Conservation (phyloP, 345 rosid genomes). For the Anastatica hierochuntica region DNA sequence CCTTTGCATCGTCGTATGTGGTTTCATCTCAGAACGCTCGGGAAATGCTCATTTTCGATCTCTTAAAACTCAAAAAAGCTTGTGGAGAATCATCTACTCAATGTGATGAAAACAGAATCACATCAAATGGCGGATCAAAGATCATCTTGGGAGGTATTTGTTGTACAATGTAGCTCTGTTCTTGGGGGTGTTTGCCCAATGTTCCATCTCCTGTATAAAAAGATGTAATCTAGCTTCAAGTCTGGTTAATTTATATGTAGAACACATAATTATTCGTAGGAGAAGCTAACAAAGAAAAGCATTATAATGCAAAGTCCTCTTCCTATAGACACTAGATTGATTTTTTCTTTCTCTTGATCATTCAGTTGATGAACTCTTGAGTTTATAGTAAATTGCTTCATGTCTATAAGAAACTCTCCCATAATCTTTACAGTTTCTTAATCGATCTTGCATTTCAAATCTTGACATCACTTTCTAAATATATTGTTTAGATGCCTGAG, state of each 20-base stretch:
- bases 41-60: conserved; percentile 1
- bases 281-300: not conserved
- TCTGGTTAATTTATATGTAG: too few relatives aligned
- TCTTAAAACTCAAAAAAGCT: conserved; percentile 13
- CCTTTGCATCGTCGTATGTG: conserved; percentile 14
- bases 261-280: too few relatives aligned
- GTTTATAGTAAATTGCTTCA: too few relatives aligned
- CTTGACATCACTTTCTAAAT: too few relatives aligned
- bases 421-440: too few relatives aligned
- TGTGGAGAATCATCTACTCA: conserved; percentile 6
- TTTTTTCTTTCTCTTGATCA: too few relatives aligned
- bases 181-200: not conserved
- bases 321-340: too few relatives aligned
- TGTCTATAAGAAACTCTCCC: too few relatives aligned
- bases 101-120: conserved; percentile 5
- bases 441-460: too few relatives aligned
- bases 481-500: too few relatives aligned
- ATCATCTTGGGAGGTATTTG: conserved; percentile 3
- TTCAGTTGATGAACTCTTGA: too few relatives aligned
- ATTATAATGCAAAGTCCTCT: not conserved
- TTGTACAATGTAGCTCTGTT: conserved; percentile 4
- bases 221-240: conserved; percentile 11
- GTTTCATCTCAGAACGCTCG: too few relatives aligned
- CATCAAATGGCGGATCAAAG: not conserved
- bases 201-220: conserved; percentile 9